Percentiles rank a stretch among this genome's conserved stretches.
These are phyloP conservation scores for Staphylotrichum longicolle DNA, from an alignment of 495 filamentous ascomycete genomes.

Conservation along the genomic window DNA sequence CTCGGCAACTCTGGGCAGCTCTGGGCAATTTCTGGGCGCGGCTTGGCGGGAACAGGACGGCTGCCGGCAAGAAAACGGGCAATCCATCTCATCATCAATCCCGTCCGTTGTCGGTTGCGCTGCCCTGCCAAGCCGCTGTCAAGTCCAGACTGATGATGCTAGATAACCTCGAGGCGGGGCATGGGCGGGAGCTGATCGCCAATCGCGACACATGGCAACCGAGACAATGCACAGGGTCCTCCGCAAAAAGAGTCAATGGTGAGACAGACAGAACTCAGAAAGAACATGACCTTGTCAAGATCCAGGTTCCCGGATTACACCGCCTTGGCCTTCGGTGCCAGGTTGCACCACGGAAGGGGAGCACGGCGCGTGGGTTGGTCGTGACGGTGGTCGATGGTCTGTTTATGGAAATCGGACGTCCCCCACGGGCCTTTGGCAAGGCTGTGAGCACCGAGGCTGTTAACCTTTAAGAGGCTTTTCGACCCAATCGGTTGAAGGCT, in stretches of 20 bases:
- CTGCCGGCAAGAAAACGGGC: no score
- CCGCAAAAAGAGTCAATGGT: background rate
- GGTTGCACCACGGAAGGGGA: background rate
- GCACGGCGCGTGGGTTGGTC: slow-evolving; percentile 2
- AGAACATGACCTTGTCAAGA: background rate
- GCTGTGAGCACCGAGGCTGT: background rate
- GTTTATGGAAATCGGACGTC: background rate
- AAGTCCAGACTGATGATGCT: background rate
- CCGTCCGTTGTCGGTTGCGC: no score
- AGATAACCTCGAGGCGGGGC: background rate
- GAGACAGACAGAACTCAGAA: background rate
- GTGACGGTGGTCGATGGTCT: no score
- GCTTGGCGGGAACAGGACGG: background rate
- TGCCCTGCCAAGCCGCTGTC: no score
- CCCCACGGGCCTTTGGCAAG: background rate
- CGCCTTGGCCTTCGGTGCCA: background rate
- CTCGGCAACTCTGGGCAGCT: background rate
- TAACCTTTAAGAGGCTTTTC: no score
- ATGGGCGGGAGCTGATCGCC: background rate
- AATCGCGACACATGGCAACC: slow-evolving; percentile 1
- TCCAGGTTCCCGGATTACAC: slow-evolving; percentile 2
- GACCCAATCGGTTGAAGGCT: background rate
- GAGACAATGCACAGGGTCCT: slow-evolving; percentile 3
- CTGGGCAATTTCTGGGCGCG: slow-evolving; percentile 1
- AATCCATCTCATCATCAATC: no score